Base-by-base conservation (phyloP, 768 basidiomycete genomes). In the Trametes coccinea region DNA sequence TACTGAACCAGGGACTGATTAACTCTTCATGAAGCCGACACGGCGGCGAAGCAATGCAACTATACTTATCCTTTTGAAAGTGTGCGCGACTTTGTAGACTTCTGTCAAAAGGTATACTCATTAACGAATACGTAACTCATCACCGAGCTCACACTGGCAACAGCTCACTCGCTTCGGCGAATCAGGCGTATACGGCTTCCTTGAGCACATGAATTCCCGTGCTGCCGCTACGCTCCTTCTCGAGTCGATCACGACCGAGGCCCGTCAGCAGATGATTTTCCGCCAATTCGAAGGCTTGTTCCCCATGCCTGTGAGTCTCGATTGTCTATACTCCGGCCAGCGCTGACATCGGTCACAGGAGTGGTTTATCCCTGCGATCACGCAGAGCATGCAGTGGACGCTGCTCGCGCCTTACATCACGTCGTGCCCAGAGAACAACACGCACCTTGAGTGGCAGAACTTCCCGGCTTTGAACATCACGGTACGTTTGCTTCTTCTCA, bases 261-360 rank as follows among this genome's bases (percentile, higher is more conserved):
- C 82, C 17, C 75, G 87, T 8, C 87, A 89, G 72, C 83, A 88
- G 74, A 80, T 86, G 80, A 76, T 80, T 48, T 86, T 88, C 78
- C 70, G 87, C 4, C 85, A 88, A 71, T 79, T 86, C 49, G 77
- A 82, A 53, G 85, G 84, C 0, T 68, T 81, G n/a, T 83, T 83
- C 75, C 84, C 85, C 0, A 83, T 85, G 82, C 82, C 84, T 4
- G 79, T 77, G 41, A 47, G 74, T 47, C 9, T n/a, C 17, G 6
- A 11, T 4, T 22, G 22, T 22, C 22, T 22, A 22, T 22, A 22
- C 29, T n/a, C 16, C 5, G 22, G n/a, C 3, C 27, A 11, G 27
- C 48, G 14, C 40, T 34, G 3, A 43, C 2, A 8, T 4, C 2
- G 3, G 4, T n/a, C 6, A 6, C 45, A 74, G 73, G 67, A 73